Percentiles rank a stretch among this genome's conserved stretches.
Evolutionary conservation across 768 basidiomycete genomes (phyloP).

Genomic region (Naematelia encephala): DNA sequence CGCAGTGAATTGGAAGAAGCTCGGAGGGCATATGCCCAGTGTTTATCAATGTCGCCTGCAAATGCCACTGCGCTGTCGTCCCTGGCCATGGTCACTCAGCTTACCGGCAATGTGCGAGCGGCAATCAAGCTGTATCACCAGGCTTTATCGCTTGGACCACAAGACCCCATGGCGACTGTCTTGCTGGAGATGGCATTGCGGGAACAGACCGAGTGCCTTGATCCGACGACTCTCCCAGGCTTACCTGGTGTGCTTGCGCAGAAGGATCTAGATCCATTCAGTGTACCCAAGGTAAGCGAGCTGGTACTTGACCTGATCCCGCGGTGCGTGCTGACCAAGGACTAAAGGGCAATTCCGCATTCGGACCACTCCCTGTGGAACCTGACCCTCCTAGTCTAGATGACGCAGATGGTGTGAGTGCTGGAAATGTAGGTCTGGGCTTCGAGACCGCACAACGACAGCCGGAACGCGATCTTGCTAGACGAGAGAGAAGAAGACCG

Average conservation of each 20-base stretch:
- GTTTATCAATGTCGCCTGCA: constrained; percentile 82
- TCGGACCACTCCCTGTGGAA: constrained; percentile 13
- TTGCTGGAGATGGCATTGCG: constrained; percentile 46
- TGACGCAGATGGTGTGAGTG: background rate
- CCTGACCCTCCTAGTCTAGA: background rate
- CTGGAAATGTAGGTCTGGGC: background rate
- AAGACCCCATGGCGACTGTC: constrained; percentile 47
- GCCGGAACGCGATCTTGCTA: background rate
- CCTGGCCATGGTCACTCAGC: constrained; percentile 82
- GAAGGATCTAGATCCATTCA: constrained; percentile 30
- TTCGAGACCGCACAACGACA: background rate
- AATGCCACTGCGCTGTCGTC: constrained; percentile 77
- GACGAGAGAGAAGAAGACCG: constrained; percentile 4
- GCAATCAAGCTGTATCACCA: constrained; percentile 92
- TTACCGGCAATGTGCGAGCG: constrained; percentile 66
- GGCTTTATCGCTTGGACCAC: constrained; percentile 56
- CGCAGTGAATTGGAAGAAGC: constrained; percentile 58
- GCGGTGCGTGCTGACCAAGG: background rate
- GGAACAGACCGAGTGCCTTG: constrained; percentile 39
- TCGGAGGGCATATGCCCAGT: constrained; percentile 67
- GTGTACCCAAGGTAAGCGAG: constrained; percentile 31
- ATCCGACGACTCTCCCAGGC: constrained; percentile 36
- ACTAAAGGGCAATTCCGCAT: constrained; percentile 14
- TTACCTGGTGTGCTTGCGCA: constrained; percentile 30
- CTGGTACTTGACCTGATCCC: background rate